phyloP scores from a whole-genome alignment of 2,329 filamentous ascomycete genomes.

The Tetracladium maxilliforme region DNA sequence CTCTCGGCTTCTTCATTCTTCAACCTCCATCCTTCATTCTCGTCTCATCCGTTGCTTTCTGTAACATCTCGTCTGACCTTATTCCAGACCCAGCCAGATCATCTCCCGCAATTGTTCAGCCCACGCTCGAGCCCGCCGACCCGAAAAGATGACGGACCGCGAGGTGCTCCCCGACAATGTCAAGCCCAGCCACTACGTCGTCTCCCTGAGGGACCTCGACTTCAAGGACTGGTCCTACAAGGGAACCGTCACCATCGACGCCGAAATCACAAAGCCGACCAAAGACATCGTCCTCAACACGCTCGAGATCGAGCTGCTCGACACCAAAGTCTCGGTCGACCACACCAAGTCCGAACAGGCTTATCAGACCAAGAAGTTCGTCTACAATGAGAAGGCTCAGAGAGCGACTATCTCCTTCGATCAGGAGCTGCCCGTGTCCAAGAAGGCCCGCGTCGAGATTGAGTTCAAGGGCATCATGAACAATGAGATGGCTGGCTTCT shows the following conservation, averaged over 20 bases:
- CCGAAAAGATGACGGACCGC: constrained; percentile 36
- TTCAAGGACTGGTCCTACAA: constrained; percentile 61
- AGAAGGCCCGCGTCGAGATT: constrained; percentile 53
- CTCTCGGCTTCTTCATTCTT: no score
- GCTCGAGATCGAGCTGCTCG: constrained; percentile 65
- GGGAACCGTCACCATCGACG: constrained; percentile 69
- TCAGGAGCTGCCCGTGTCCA: constrained; percentile 51
- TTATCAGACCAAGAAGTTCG: constrained; percentile 49
- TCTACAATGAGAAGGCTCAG: constrained; percentile 73
- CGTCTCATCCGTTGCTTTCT: no score
- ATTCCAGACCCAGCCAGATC: no score
- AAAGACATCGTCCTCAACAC: constrained; percentile 74
- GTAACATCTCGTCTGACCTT: no score
- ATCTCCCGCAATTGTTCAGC: no score
- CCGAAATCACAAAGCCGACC: constrained; percentile 55
- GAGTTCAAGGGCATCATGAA: constrained; percentile 74
- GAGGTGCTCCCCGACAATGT: constrained; percentile 49
- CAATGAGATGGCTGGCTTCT: constrained; percentile 86
- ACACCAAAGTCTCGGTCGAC: constrained; percentile 45
- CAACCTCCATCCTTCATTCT: no score
- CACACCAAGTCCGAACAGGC: constrained; percentile 40
- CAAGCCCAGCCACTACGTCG: constrained; percentile 73
- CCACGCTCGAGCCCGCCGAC: no score
- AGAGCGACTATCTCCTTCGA: constrained; percentile 67
- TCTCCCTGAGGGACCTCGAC: constrained; percentile 71